Conservation (phyloP, 148 eudicot species). For the Polygonum aviculare region DNA sequence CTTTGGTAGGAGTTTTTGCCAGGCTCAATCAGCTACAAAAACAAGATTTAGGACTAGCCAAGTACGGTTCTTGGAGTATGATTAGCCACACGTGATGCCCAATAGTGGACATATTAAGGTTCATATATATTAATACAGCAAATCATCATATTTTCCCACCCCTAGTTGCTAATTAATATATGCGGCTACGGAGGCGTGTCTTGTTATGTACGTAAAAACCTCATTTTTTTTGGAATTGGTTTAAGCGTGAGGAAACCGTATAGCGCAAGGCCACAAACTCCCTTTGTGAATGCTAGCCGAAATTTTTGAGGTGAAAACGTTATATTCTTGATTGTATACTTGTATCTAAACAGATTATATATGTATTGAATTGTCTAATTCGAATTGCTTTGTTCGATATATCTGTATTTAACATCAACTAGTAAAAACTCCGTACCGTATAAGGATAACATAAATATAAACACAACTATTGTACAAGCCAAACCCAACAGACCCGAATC, state of each 20-base stretch:
- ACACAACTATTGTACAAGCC: too few relatives aligned
- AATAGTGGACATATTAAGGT: neutral
- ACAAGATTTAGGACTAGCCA: neutral
- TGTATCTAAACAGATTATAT: neutral
- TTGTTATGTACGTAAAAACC: neutral
- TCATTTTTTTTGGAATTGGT: neutral
- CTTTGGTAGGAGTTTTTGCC: constrained; percentile 80
- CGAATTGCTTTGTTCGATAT: too few relatives aligned
- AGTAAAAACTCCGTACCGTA: too few relatives aligned
- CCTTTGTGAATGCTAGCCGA: neutral
- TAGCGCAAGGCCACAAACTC: neutral
- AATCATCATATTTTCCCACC: neutral
- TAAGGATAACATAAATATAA: too few relatives aligned
- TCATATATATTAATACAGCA: neutral
- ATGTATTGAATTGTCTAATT: too few relatives aligned
- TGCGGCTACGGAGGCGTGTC: neutral
- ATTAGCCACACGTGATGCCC: neutral
- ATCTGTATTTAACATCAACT: too few relatives aligned
- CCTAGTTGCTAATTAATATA: neutral
- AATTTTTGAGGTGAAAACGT: neutral
- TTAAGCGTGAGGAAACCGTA: neutral
- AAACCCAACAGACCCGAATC: too few relatives aligned
- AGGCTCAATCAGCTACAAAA: constrained; percentile 32
- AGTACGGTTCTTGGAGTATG: neutral
- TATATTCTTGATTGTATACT: neutral